A percentile compares a stretch with the other conserved stretches of the same genome.
Conservation (phyloP, 2,329 filamentous ascomycete species). For the Pseudogymnoascus sp. region DNA sequence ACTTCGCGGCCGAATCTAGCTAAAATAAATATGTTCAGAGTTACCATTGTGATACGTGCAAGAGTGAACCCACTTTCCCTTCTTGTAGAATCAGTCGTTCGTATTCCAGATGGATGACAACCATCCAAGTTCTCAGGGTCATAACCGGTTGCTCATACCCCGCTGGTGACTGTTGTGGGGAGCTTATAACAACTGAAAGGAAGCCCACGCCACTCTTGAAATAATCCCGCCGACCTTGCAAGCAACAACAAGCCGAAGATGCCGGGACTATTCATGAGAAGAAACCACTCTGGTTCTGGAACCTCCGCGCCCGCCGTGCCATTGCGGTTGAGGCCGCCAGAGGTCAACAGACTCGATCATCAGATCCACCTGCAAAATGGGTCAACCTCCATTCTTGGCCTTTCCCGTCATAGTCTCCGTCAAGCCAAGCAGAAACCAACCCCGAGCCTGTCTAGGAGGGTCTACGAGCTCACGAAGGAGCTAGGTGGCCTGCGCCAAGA, state of each 20-base stretch:
- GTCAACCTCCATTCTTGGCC: conserved; percentile 15
- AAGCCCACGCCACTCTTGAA: background rate
- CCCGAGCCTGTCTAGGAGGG: conserved; percentile 9
- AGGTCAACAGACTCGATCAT: conserved; percentile 16
- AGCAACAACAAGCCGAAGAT: background rate
- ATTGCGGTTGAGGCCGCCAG: background rate
- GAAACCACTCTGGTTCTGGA: too few species aligned
- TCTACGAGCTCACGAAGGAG: conserved; percentile 19
- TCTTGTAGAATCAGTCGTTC: background rate
- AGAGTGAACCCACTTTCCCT: too few species aligned
- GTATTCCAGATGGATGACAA: too few species aligned
- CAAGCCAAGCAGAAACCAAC: conserved; percentile 13
- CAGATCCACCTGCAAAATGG: conserved; percentile 15
- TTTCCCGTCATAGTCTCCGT: conserved; percentile 13
- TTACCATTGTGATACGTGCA: too few species aligned
- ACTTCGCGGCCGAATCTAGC: too few species aligned
- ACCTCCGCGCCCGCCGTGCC: background rate
- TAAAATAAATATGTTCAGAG: too few species aligned
- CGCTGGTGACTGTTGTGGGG: too few species aligned
- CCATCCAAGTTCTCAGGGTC: background rate
- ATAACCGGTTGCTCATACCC: background rate
- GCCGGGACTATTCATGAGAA: too few species aligned
- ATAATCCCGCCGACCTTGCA: background rate
- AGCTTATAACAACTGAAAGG: background rate
- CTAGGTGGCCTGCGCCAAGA: conserved; percentile 16